Evolutionary conservation across 176 grass and related monocot genomes (phyloP).

Genomic region (Musa schizocarpa): DNA sequence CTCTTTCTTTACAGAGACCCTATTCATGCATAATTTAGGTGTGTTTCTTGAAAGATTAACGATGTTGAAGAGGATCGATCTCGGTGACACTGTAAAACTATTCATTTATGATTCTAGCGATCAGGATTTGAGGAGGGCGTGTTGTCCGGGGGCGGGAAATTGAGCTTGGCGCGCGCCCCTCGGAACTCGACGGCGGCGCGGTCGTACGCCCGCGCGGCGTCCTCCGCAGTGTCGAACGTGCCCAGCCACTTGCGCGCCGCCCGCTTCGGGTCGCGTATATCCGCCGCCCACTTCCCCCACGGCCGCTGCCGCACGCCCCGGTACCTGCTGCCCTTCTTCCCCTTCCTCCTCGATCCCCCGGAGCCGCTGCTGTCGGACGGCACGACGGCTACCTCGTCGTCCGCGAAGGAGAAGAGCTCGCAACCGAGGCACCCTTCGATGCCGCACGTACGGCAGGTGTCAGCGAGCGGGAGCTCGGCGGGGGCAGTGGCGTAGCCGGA

Average conservation of each 20-base stretch:
- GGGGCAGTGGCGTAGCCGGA: slow-evolving; percentile 46
- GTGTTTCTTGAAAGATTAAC: too few species aligned
- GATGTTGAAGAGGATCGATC: too few species aligned
- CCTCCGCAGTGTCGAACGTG: slow-evolving; percentile 20
- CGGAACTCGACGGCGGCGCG: slow-evolving; percentile 18
- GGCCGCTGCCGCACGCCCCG: slow-evolving; percentile 13
- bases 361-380: neutral
- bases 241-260: slow-evolving; percentile 22
- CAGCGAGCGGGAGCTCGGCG: slow-evolving; percentile 21
- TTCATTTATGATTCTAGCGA: neutral
- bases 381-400: neutral
- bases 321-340: neutral
- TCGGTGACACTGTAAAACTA: neutral
- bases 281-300: slow-evolving; percentile 23
- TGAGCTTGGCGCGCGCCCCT: slow-evolving; percentile 16
- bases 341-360: neutral
- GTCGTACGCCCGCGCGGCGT: slow-evolving; percentile 4
- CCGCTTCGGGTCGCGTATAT: slow-evolving; percentile 18
- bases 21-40: too few species aligned
- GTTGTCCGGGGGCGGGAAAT: slow-evolving; percentile 34
- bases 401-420: slow-evolving; percentile 24
- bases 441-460: slow-evolving; percentile 33
- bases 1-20: too few species aligned
- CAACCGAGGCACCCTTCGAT: slow-evolving; percentile 71
- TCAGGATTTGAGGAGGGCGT: neutral